phyloP scores from a whole-genome alignment of 208 protist genomes.

The Acanthamoeba sp. region DNA sequence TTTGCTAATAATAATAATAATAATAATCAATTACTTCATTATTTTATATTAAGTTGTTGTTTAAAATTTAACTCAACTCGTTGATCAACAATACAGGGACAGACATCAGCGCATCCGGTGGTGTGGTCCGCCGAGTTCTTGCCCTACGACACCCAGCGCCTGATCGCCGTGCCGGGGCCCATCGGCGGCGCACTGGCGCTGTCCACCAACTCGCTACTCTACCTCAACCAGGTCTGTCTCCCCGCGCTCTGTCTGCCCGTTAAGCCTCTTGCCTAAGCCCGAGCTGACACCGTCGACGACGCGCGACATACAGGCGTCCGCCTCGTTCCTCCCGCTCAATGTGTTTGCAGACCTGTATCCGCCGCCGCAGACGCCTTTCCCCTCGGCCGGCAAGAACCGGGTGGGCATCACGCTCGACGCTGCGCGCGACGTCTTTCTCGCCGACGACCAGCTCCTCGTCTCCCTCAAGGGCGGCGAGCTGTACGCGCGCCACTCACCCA shows the following conservation, averaged over 20 bases:
- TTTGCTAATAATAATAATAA: neutral
- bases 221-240: constrained; percentile 47
- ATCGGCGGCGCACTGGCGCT: constrained; percentile 59
- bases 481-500: neutral
- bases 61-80: neutral
- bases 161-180: constrained; percentile 36
- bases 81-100: neutral
- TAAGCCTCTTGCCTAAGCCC: neutral
- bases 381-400: neutral
- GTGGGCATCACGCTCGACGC: constrained; percentile 55
- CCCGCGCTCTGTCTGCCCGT: neutral
- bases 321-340: constrained; percentile 6
- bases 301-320: neutral
- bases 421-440: constrained; percentile 17
- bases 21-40: neutral
- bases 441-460: constrained; percentile 60
- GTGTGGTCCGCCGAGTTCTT: constrained; percentile 59
- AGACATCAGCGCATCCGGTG: constrained; percentile 25
- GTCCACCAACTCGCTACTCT: constrained; percentile 63
- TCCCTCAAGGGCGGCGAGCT: constrained; percentile 57
- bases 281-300: too few species aligned
- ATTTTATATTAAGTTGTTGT: neutral
- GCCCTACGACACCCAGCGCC: constrained; percentile 29
- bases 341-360: constrained; percentile 28
- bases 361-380: constrained; percentile 48